Evolutionary conservation across 352 stramenopile species (phyloP), one percentile per base, ranked within the genome.

Genomic region (Elongisporangium prolatum): DNA sequence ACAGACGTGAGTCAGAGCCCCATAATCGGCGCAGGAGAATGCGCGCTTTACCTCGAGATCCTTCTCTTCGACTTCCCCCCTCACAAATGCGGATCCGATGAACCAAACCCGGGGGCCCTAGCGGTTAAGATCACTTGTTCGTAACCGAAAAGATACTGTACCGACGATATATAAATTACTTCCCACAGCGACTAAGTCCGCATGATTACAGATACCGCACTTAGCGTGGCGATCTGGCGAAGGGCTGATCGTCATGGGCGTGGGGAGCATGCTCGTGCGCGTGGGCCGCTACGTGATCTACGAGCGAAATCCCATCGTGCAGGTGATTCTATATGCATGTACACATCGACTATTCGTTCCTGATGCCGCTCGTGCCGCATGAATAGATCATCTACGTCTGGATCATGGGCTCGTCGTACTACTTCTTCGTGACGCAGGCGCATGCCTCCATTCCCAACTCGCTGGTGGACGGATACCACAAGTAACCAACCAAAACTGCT

Each of bases 351-450:
- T 53, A 6, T 24, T 20, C 40, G 5, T 24, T 22, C 1, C 11
- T 34, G 37, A 24, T 28, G 20, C n/a, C 18, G 37, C n/a, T 8
- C 34, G 18, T 37, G 10, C 18, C 13, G 25, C 5, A 44, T 5
- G 18, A n/a, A 47, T 71, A 94, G 78, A 68, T 90, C 28, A 60
- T 96, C 21, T 97, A 96, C 64, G 79, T 95, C 47, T 24, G 59
- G 20, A 68, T 91, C 50, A 90, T 96, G 74, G 55, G 73, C 9
- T 60, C 59, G 20, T 88, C 75, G 34, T 96, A 92, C 57, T 80
- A 69, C 54, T 57, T 82, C 34, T 95, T 93, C 55, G 59, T 96
- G 38, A 61, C 61, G 0, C 84, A 95, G 54, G 83, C 77, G 37
- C 69, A 88, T 52, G 66, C 69, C 50, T 61, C 71, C 21, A 54